Evolutionary conservation across 2,329 filamentous ascomycete species (phyloP).

Genomic region (Botryosphaeria dothidea): DNA sequence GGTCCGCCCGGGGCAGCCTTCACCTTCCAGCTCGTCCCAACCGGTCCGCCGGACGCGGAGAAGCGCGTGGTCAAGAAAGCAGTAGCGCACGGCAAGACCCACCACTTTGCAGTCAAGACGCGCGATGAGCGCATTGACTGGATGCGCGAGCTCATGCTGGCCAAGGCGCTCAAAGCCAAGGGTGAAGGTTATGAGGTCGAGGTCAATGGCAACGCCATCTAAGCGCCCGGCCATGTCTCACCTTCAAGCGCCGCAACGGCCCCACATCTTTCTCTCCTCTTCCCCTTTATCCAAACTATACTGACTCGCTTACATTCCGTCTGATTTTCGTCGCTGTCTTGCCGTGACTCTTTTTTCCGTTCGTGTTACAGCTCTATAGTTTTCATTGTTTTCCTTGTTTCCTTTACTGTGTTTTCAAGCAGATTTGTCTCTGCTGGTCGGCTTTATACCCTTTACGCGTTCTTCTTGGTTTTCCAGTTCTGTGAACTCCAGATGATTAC

Average conservation of each 20-base stretch:
- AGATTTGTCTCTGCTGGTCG: conserved; percentile 18
- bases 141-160: conserved; percentile 93
- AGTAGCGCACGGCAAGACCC: conserved; percentile 71
- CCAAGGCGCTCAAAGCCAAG: conserved; percentile 83
- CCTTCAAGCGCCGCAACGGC: conserved; percentile 4
- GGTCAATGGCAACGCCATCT: conserved; percentile 62
- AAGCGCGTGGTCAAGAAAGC: conserved; percentile 37
- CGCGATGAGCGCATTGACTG: conserved; percentile 93
- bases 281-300: background rate
- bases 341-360: background rate
- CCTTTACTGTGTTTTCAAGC: conserved; percentile 9
- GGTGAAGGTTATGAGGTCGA: conserved; percentile 79
- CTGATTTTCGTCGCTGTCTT: background rate
- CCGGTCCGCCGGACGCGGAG: conserved; percentile 44
- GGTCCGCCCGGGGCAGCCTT: conserved; percentile 62
- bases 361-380: background rate
- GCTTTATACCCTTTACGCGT: conserved; percentile 19
- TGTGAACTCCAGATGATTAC: conserved; percentile 3
- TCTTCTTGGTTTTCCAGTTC: conserved; percentile 11
- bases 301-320: conserved; percentile 27
- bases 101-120: conserved; percentile 88
- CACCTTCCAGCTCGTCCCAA: conserved; percentile 74
- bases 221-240: conserved; percentile 14
- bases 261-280: background rate
- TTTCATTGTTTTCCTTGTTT: background rate